Percentiles rank a stretch among this genome's conserved stretches.
phyloP scores from a whole-genome alignment of 352 stramenopile genomes.

The Blastocystis sp. region DNA sequence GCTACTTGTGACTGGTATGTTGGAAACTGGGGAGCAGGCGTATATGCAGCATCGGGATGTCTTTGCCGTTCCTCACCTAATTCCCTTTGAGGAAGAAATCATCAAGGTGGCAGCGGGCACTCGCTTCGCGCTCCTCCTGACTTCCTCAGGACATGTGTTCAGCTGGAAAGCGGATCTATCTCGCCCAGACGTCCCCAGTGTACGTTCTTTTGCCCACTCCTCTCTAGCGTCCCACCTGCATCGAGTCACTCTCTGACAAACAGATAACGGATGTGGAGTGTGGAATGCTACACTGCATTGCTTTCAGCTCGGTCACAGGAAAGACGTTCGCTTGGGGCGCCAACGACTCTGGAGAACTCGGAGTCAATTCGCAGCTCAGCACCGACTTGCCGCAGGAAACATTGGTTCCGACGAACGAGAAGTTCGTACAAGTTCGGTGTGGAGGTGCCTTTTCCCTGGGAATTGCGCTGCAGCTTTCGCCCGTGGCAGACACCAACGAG shows the following conservation, averaged over 20 bases:
- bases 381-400: neutral
- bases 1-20: neutral
- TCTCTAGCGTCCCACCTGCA: conserved; percentile 59
- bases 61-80: neutral
- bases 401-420: neutral
- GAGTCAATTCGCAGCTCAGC: neutral
- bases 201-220: neutral
- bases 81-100: neutral
- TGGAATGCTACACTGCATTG: conserved; percentile 64
- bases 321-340: conserved; percentile 64
- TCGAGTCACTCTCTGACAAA: neutral
- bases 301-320: conserved; percentile 63
- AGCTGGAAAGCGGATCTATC: neutral
- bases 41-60: neutral
- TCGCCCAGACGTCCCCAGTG: neutral
- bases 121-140: conserved; percentile 10
- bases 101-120: neutral
- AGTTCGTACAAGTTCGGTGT: neutral
- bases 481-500: neutral
- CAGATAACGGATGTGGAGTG: conserved; percentile 62
- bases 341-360: conserved; percentile 11
- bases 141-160: neutral
- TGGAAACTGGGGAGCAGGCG: neutral
- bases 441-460: neutral
- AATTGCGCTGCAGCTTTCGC: neutral